Evolutionary conservation across 768 basidiomycete species (phyloP).

Genomic region (Mycena venus): DNA sequence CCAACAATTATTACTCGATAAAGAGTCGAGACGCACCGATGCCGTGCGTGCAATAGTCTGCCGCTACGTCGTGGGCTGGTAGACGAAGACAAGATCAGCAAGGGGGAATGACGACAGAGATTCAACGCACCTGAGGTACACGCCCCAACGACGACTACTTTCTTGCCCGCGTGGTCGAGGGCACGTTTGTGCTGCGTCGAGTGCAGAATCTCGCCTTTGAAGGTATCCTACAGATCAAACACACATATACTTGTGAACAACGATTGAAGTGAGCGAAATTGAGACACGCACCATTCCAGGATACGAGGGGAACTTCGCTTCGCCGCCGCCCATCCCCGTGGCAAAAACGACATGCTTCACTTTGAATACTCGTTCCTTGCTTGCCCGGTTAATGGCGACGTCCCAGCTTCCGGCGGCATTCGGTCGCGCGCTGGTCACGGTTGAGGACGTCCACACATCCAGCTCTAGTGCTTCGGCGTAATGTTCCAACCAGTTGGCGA

Average conservation of each 20-base stretch:
- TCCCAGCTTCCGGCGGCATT: slow-evolving; percentile 52
- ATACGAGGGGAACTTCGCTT: slow-evolving; percentile 58
- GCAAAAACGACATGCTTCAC: slow-evolving; percentile 69
- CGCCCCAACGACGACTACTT: slow-evolving; percentile 72
- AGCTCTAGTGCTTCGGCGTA: slow-evolving; percentile 66
- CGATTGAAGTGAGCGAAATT: neutral
- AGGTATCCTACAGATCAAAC: slow-evolving; percentile 47
- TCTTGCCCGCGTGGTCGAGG: slow-evolving; percentile 66
- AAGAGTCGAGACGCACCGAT: slow-evolving; percentile 28
- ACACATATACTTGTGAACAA: neutral
- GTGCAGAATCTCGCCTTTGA: slow-evolving; percentile 67
- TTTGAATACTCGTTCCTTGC: slow-evolving; percentile 50
- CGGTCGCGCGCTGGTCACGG: slow-evolving; percentile 47
- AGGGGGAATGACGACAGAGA: no score
- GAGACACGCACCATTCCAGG: slow-evolving; percentile 51
- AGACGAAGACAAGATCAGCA: neutral
- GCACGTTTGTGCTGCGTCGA: slow-evolving; percentile 63
- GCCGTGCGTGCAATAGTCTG: slow-evolving; percentile 21
- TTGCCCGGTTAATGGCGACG: slow-evolving; percentile 50
- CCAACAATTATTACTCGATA: no score
- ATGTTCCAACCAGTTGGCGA: slow-evolving; percentile 72
- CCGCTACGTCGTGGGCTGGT: slow-evolving; percentile 27
- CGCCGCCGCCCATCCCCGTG: slow-evolving; percentile 62
- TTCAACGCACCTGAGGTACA: slow-evolving; percentile 65
- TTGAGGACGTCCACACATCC: slow-evolving; percentile 63